These are phyloP conservation scores for Aegle marmelos DNA, from an alignment of 345 rosid species.

Conservation along the genomic window DNA sequence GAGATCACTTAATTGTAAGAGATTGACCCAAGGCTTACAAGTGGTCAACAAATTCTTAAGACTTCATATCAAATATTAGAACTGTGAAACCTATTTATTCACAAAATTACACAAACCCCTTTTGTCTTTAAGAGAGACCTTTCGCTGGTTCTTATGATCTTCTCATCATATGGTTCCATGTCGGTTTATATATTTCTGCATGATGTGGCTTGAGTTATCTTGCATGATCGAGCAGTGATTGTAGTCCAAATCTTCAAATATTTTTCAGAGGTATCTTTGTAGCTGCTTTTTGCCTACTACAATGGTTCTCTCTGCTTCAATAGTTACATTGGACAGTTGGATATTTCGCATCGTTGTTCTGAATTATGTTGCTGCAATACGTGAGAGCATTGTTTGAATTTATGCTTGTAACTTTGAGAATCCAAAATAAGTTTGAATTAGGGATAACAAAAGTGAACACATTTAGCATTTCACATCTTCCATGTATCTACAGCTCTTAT, in stretches of 20 bases:
- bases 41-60: background rate
- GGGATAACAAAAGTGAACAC: background rate
- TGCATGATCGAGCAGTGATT: constrained; percentile 6
- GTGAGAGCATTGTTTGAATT: background rate
- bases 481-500: background rate
- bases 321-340: background rate
- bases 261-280: too few species aligned
- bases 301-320: background rate
- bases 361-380: background rate
- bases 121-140: background rate
- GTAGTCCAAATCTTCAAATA: constrained; percentile 4
- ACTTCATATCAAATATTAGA: background rate
- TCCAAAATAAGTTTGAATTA: background rate
- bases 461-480: background rate
- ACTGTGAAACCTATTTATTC: background rate
- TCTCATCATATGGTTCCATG: background rate
- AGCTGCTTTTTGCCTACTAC: background rate
- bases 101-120: background rate
- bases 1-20: too few species aligned
- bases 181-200: background rate
- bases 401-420: background rate
- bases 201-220: background rate
- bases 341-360: background rate
- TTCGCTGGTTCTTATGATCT: background rate
- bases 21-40: background rate